phyloP scores from a whole-genome alignment of 345 rosid genomes.

The Gossypium sturtianum region DNA sequence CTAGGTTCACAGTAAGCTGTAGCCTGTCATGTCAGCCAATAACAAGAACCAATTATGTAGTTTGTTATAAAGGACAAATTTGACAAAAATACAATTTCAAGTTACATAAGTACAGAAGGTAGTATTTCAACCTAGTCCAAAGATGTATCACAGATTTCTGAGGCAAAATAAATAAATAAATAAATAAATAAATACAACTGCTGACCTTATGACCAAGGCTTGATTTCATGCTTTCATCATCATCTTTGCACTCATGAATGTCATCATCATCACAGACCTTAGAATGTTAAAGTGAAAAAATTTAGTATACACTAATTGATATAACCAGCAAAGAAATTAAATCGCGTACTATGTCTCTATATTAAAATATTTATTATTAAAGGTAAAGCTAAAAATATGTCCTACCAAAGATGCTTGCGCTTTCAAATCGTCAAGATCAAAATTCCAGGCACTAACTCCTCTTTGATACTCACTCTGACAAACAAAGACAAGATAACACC shows the following conservation, averaged over 20 bases:
- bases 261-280: constrained; percentile 80
- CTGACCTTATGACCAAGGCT: constrained; percentile 39
- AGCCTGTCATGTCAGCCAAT: constrained; percentile 27
- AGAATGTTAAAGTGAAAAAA: constrained; percentile 15
- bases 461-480: constrained; percentile 89
- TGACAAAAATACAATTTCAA: neutral
- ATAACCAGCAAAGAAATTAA: constrained; percentile 12
- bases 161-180: neutral
- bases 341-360: neutral
- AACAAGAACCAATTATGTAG: constrained; percentile 6
- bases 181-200: neutral
- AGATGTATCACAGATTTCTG: neutral
- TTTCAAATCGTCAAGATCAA: constrained; percentile 87
- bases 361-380: constrained; percentile 6
- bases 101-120: neutral
- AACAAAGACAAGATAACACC: constrained; percentile 5
- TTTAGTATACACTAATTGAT: constrained; percentile 9
- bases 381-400: constrained; percentile 3
- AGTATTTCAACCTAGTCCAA: neutral
- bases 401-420: constrained; percentile 54
- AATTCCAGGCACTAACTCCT: constrained; percentile 99
- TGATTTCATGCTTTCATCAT: constrained; percentile 45
- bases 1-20: constrained; percentile 18
- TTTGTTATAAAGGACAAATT: neutral
- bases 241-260: constrained; percentile 48